Evolutionary conservation across 495 filamentous ascomycete genomes (phyloP).

Genomic region (Trichocladium antarcticum): DNA sequence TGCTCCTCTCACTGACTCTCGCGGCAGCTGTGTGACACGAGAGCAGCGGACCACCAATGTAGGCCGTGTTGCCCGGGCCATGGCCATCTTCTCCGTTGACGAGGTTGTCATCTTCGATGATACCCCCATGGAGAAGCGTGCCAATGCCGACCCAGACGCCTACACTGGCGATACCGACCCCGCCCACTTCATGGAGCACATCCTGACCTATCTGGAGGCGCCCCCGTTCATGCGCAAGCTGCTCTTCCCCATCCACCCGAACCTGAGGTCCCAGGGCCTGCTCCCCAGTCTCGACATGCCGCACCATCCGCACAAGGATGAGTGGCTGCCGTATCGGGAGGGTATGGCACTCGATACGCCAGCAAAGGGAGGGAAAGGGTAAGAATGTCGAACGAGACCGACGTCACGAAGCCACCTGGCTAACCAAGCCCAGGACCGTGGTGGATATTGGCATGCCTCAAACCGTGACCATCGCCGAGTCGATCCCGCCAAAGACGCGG

Average conservation of each 20-base stretch:
- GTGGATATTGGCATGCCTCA: conserved; percentile 50
- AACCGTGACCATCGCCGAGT: conserved; percentile 41
- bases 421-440: conserved; percentile 31
- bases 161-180: conserved; percentile 58
- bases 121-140: conserved; percentile 30
- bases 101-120: conserved; percentile 69
- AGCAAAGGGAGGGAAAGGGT: conserved; percentile 30
- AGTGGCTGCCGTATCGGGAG: conserved; percentile 62
- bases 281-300: conserved; percentile 67
- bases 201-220: conserved; percentile 64
- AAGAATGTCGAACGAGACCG: neutral
- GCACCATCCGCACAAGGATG: conserved; percentile 53
- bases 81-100: conserved; percentile 66
- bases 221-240: conserved; percentile 59
- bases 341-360: conserved; percentile 44
- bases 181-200: conserved; percentile 57
- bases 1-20: neutral
- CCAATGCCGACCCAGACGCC: conserved; percentile 33
- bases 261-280: conserved; percentile 51
- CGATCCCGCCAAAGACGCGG: conserved; percentile 48
- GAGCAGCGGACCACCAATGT: conserved; percentile 56
- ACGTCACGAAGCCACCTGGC: neutral
- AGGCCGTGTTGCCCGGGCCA: conserved; percentile 57
- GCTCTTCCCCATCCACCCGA: conserved; percentile 61
- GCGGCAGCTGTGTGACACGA: conserved; percentile 36